Conservation (phyloP, 2,329 filamentous ascomycete species). For the Colletotrichum euphorbiae region DNA sequence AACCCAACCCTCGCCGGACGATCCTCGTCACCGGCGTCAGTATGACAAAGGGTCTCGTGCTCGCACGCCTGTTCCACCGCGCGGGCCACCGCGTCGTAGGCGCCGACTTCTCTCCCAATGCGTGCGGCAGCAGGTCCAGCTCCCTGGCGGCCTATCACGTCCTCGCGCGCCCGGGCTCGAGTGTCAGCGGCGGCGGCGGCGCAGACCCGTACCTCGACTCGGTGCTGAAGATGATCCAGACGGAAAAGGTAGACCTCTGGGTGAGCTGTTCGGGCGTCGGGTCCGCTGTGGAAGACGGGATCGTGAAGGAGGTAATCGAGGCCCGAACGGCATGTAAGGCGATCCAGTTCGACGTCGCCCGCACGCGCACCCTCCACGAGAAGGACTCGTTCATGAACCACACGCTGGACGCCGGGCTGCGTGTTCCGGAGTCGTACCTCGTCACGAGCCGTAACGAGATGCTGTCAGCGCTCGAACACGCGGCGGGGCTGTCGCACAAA, state of each 20-base stretch:
- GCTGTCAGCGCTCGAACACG: conserved; percentile 61
- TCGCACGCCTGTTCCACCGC: conserved; percentile 74
- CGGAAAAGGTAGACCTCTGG: conserved; percentile 76
- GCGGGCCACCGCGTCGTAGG: conserved; percentile 78
- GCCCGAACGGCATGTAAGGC: conserved; percentile 67
- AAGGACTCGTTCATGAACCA: conserved; percentile 74
- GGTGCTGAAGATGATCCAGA: conserved; percentile 68
- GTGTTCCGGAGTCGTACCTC: conserved; percentile 62
- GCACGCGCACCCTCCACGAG: conserved; percentile 70
- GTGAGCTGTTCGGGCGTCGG: conserved; percentile 78
- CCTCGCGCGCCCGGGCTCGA: conserved; percentile 50
- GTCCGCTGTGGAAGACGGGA: conserved; percentile 73
- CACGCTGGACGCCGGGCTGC: conserved; percentile 64
- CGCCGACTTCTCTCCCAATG: conserved; percentile 69
- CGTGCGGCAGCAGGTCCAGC: conserved; percentile 68
- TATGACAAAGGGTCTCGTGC: conserved; percentile 76
- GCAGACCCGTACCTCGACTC: conserved; percentile 63
- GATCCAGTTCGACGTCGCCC: conserved; percentile 70
- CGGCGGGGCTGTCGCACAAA: conserved; percentile 27
- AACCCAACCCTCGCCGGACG: conserved; percentile 41
- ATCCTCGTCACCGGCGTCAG: conserved; percentile 79
- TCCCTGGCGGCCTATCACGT: conserved; percentile 66
- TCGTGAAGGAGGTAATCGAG: conserved; percentile 72
- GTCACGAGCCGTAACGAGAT: conserved; percentile 66
- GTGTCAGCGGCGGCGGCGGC: conserved; percentile 41